These are phyloP conservation scores for Comarum palustre DNA, from an alignment of 306 rosid genomes.

Conservation along the genomic window DNA sequence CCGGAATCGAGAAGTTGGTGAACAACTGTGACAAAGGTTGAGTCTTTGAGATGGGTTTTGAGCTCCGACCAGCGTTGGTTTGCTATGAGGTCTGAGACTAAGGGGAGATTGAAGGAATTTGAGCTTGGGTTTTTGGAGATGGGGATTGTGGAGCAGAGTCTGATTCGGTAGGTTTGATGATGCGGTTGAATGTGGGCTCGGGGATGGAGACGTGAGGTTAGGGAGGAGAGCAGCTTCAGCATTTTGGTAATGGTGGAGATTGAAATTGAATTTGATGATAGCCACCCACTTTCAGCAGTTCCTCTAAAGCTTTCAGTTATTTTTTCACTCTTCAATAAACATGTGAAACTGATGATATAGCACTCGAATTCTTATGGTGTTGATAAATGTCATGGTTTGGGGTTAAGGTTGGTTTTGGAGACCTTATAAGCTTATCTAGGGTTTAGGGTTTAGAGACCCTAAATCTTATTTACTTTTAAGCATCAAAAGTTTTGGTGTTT, in stretches of 20 bases:
- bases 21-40: slow-evolving; percentile 42
- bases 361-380: too few relatives aligned
- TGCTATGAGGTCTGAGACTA: slow-evolving; percentile 54
- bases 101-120: slow-evolving; percentile 22
- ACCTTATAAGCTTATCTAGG: too few relatives aligned
- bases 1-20: slow-evolving; percentile 50
- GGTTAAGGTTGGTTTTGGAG: too few relatives aligned
- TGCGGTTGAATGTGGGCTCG: slow-evolving; percentile 39
- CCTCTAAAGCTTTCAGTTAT: too few relatives aligned
- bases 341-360: too few relatives aligned
- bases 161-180: background rate
- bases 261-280: too few relatives aligned
- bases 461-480: too few relatives aligned
- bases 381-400: too few relatives aligned
- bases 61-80: slow-evolving; percentile 78
- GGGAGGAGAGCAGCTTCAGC: slow-evolving; percentile 62
- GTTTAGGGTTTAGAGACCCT: too few relatives aligned
- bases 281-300: too few relatives aligned
- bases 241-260: slow-evolving; percentile 32
- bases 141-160: slow-evolving; percentile 19
- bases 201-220: slow-evolving; percentile 35
- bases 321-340: too few relatives aligned
- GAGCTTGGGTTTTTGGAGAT: slow-evolving; percentile 25
- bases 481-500: too few relatives aligned
- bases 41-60: slow-evolving; percentile 48